Evolutionary conservation across 306 rosid genomes (phyloP).

Genomic region (Acacia crassicarpa): DNA sequence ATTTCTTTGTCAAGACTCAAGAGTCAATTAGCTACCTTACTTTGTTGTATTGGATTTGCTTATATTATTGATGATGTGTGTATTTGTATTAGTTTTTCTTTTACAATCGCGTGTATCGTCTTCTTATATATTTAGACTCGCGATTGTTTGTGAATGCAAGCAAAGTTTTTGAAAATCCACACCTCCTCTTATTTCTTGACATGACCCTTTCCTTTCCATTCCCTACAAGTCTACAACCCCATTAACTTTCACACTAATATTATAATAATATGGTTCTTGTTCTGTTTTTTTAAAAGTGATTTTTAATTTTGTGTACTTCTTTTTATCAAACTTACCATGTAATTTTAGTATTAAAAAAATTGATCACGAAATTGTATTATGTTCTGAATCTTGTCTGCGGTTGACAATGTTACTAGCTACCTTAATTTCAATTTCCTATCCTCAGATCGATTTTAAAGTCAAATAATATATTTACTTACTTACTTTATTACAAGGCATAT

Average conservation of each 20-base stretch:
- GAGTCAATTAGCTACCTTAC: neutral
- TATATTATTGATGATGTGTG: neutral
- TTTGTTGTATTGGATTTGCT: conserved; percentile 6
- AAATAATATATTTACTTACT: neutral
- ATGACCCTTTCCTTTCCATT: neutral
- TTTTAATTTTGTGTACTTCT: no score
- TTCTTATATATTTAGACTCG: neutral
- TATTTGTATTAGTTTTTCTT: neutral
- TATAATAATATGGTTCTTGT: neutral
- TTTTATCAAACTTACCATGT: neutral
- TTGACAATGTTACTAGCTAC: neutral
- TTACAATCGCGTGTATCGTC: no score
- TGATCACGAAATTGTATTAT: neutral
- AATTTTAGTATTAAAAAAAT: no score
- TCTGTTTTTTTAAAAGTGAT: neutral
- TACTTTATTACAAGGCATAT: neutral
- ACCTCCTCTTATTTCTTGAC: neutral
- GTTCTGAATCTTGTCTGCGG: neutral
- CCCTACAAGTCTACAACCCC: neutral
- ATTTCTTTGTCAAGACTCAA: neutral
- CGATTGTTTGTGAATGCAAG: neutral
- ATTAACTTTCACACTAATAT: neutral
- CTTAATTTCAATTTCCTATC: neutral
- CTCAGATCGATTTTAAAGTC: neutral
- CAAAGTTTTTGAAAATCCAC: neutral